Evolutionary conservation across 176 grass and related monocot genomes (phyloP), one percentile per base, ranked within the genome.

Genomic region (Cocos nucifera): DNA sequence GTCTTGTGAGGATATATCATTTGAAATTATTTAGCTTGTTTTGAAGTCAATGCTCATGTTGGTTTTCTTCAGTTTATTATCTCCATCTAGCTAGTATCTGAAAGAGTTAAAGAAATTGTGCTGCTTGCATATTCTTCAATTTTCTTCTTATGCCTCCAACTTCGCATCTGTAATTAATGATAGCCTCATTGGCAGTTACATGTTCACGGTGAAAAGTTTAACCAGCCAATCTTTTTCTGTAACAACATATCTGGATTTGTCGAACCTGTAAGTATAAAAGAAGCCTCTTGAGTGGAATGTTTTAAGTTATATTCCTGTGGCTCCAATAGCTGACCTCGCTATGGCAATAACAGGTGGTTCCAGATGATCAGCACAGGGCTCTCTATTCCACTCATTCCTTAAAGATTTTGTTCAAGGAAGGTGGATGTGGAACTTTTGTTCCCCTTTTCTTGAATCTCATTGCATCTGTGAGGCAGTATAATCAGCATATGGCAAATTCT

Each of bases 391-490:
- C 87, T 9, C 87, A 98, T 78, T 85, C 84, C 52, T 98, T 98
- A 73, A 98, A 98, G 85, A 89, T 98, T 75, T 76, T 98, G 78
- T 98, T 98, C 67, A 98, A 98, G 73, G 93, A 98, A 35, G 93
- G 93, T 0, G 93, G 93, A 3, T 98, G 93, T 25, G 87, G 93
- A 14, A 98, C 93, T 19, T 92, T 98, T 61, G 79, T 98, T 19
- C 93, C 93, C 71, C 87, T 98, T 22, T 91, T 98, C 76, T 74
- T 98, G 26, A 98, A 98, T 75, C 64, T 98, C 70, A 65, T 83
- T 15, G 68, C 61, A 74, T 88, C 87, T 16, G 93, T 92, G 78
- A 65, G 87, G 16, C 84, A 75, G 67, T 83, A 85, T 67, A 98
- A 92, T 61, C 87, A 85, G 56, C 86, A 85, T 48, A 63, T 77